Base-by-base conservation (phyloP, 139 green algal species). In the Chlamydomonas schloesseri region DNA sequence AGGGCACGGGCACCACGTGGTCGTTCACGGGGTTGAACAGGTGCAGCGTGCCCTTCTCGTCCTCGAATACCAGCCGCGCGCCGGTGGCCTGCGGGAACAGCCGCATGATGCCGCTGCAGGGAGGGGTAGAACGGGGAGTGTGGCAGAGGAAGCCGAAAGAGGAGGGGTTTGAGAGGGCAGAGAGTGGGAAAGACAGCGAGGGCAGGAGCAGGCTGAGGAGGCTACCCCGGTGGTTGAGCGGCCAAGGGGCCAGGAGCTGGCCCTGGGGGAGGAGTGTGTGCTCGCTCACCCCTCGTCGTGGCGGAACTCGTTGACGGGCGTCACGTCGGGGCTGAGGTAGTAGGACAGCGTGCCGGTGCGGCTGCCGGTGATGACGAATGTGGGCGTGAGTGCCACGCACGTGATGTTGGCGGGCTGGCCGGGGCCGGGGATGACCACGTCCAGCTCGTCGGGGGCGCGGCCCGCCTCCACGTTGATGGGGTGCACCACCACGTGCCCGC, bases 11-110 rank as follows among this genome's bases (percentile, higher is more conserved):
- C 71, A 92, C 75, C 58, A 94, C 83, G 76, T 95, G 87, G 73
- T 96, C 94, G 64, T 93, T 95, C 29, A 95, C 82, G 3, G 94
- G 91, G 83, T 95, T 96, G 88, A 93, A 96, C 36, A 98, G 73
- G 57, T 89, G 87, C 29, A 94, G 73, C 21, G 73, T 64, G 42
- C 84, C 55, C 1, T 78, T 73, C 5, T 88, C 90, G 76, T 97
- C 95, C 78, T 93, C 90, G 72, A 96, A 94, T 29, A 97, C 73
- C 64, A 95, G 58, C 33, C 93, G 89, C 0, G 91, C 91, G 50
- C 94, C 95, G 0, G 74, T 64, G 10, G 91, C 82, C 80, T 95
- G 93, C 15, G 92, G 91, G 53, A 88, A 94, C 14, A 96, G 46
- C 13, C 81, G 74, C 23, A 26, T 81, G 65, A 97, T 91, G 74